Evolutionary conservation across 139 green algal species (phyloP), one percentile per base, ranked within the genome.

Genomic region (Haematococcus sp.): DNA sequence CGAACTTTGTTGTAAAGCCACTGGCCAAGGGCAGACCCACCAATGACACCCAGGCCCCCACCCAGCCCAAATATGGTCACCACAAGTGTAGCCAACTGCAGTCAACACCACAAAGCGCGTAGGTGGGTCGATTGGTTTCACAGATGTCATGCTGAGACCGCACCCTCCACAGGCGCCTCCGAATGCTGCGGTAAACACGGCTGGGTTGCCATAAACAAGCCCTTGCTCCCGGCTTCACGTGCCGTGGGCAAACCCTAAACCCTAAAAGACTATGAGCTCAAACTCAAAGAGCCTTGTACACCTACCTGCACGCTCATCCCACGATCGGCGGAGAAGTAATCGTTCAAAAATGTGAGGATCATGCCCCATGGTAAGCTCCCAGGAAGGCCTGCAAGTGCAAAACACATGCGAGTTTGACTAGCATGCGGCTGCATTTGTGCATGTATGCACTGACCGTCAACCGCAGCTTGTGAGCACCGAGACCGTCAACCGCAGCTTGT

Each of bases 61-160:
- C 92, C 92, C 0, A 89, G 9, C 16, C 86, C 88, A 64, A 93
- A 90, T 1, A 88, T 22, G 9, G 91, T 66, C 28, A 97, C 58
- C 4, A 94, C 71, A 43, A 86, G 64, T 22, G 81, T 90, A 30
- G 79, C 66, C 11, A 71, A 46, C 63, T 80, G 49, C 23, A 27
- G 11, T 20, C 54, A 20, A 20, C 27, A n/a, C 9, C 54, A 20
- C 54, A 32, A 32, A 23, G 27, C 54, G 22, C 28, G 54, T 23
- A 61, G 46, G 13, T 55, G 46, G 13, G 16, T 55, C 46, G 46
- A 16, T 55, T 55, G 15, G 16, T 13, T 23, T 23, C 13, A 55
- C 13, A 55, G 46, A 13, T 55, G 46, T 16, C 13, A 55, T 23
- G 46, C 46, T 23, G 46, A 13, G 17, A 55, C 15, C 15, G 17